Evolutionary conservation across 352 stramenopile genomes (phyloP), one percentile per base, ranked within the genome.

Genomic region (Globisporangium perplexum): DNA sequence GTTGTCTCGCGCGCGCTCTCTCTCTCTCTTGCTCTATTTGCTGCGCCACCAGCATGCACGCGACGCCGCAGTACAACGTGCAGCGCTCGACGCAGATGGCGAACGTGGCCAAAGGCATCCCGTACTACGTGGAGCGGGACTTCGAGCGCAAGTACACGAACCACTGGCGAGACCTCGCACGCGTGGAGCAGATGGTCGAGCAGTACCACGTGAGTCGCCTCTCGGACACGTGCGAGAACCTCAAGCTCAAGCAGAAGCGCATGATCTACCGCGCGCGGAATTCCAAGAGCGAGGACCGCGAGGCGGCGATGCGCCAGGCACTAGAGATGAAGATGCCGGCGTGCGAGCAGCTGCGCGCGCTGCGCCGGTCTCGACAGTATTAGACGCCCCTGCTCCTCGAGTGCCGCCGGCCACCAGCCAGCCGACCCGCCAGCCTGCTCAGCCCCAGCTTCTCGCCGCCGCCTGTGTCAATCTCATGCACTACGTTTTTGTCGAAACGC

Each of bases 101-200:
- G 36, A 90, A 84, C 62, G 82, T 95, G 44, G 68, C 75, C 20
- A 92, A 91, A 53, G 83, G 82, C 49, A 95, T 95, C 41, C 83
- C 83, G 50, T 95, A 95, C 72, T 95, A 92, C 53, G 85, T 95
- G 43, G 83, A 90, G 47, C 68, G 65, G 42, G 80, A 92, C 62
- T 95, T 95, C 70, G 81, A 93, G 24, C 78, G 84, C 56, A 88
- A 83, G 63, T 93, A 93, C 66, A 92, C 83, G 55, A 85, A 63
- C 43, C 73, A 93, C 63, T 93, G 83, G 81, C 77, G 85, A 44
- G 83, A 95, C 67, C 69, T 95, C 38, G 66, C 78, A 53, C 77
- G 80, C 51, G 80, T 95, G 8, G 83, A 95, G 74, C 77, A 90
- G 74, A 82, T 92, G 74, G 83, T 95, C 35, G 79, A 95, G 67